Percentiles rank a stretch among this genome's conserved stretches.
These are phyloP conservation scores for Voacanga thouarsii DNA, from an alignment of 257 asterid species.

Conservation along the genomic window DNA sequence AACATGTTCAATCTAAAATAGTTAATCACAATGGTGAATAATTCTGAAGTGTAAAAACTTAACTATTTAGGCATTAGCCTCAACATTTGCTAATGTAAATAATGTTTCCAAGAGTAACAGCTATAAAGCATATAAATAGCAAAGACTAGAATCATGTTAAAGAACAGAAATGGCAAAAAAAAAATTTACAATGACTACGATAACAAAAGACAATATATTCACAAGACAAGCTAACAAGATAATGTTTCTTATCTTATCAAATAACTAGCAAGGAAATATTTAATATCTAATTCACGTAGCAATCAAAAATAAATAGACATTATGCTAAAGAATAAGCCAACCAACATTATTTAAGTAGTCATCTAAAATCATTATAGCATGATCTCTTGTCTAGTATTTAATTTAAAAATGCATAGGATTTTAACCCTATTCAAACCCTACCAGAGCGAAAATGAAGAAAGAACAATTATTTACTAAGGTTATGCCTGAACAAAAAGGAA, in stretches of 20 bases:
- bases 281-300: not conserved
- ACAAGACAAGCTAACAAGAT: not conserved
- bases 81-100: not conserved
- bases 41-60: not conserved
- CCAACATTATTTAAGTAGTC: conserved; percentile 82
- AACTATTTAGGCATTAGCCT: not conserved
- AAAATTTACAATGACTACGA: not conserved
- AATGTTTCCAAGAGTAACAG: not conserved
- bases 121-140: not conserved
- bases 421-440: conserved; percentile 78
- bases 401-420: conserved; percentile 69
- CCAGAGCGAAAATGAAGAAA: conserved; percentile 15
- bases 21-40: conserved; percentile 13
- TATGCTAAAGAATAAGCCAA: conserved; percentile 11
- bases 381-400: conserved; percentile 96
- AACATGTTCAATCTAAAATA: conserved; percentile 62
- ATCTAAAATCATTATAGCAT: conserved; percentile 81
- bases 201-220: no score
- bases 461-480: conserved; percentile 5
- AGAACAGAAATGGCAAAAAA: not conserved
- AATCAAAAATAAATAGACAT: not conserved
- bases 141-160: not conserved
- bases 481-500: conserved; percentile 1
- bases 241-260: not conserved
- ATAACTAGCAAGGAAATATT: not conserved